A percentile compares a stretch with the other conserved stretches of the same genome.
Evolutionary conservation across 108 stramenopile genomes (phyloP).

Genomic region (Poteriospumella lacustris): DNA sequence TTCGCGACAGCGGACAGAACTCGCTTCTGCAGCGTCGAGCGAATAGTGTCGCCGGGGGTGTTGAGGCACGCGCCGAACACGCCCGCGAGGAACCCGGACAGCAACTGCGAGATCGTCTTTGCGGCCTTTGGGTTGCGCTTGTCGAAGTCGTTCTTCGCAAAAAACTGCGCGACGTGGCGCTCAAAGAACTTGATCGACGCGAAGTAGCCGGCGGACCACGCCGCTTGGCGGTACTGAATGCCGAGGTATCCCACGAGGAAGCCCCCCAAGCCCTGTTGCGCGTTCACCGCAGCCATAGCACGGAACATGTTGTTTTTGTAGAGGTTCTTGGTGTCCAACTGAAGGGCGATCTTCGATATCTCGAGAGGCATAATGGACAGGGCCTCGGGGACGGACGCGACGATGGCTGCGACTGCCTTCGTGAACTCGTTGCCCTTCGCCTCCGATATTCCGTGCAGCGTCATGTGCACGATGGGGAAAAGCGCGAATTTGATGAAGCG

Average conservation of each 20-base stretch:
- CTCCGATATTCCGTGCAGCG: neutral
- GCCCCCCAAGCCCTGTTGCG: neutral
- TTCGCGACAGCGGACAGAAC: constrained; percentile 2
- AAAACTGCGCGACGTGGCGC: neutral
- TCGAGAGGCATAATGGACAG: constrained; percentile 39
- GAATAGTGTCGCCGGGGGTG: constrained; percentile 37
- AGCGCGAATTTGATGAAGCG: constrained; percentile 32
- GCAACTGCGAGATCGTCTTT: neutral
- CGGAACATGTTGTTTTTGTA: constrained; percentile 32
- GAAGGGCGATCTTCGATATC: constrained; percentile 25
- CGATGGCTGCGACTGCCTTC: constrained; percentile 18
- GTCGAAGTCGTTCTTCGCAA: neutral
- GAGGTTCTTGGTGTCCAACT: constrained; percentile 18
- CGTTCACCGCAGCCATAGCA: neutral
- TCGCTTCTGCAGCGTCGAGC: constrained; percentile 31
- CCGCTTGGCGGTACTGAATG: constrained; percentile 35
- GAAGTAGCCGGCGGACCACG: constrained; percentile 35
- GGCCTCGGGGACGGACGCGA: constrained; percentile 28
- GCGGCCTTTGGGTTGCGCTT: neutral
- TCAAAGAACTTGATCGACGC: constrained; percentile 29
- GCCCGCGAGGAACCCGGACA: constrained; percentile 32
- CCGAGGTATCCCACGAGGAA: constrained; percentile 28
- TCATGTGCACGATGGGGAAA: constrained; percentile 30
- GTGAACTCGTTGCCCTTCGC: constrained; percentile 3
- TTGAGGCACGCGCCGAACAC: constrained; percentile 36